These are phyloP conservation scores for Claviceps fusiformis DNA, from an alignment of 2,329 filamentous ascomycete genomes.

Conservation along the genomic window DNA sequence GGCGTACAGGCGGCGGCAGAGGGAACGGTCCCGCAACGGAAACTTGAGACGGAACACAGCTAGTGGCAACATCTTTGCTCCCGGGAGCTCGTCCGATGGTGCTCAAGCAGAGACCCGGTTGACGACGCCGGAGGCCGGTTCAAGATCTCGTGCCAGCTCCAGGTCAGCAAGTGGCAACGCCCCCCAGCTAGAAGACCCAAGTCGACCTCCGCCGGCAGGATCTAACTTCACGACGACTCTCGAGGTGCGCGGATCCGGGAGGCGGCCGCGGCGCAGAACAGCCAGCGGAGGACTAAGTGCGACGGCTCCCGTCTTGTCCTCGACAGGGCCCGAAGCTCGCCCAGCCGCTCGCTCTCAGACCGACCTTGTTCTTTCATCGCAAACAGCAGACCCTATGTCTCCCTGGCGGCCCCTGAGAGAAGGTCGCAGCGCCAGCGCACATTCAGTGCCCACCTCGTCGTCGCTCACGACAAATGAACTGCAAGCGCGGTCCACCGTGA, in stretches of 20 bases:
- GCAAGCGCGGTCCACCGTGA: conserved; percentile 7
- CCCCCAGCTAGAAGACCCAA: conserved; percentile 31
- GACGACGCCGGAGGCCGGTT: conserved; percentile 15
- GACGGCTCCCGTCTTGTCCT: conserved; percentile 32
- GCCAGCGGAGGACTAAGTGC: conserved; percentile 42
- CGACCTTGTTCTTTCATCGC: conserved; percentile 39
- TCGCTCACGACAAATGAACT: conserved; percentile 13
- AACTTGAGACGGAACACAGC: conserved; percentile 12
- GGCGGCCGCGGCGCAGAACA: conserved; percentile 31
- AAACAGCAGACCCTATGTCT: conserved; percentile 22
- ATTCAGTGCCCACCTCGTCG: conserved; percentile 15
- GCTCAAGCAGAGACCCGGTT: conserved; percentile 14
- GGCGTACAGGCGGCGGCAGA: conserved; percentile 67
- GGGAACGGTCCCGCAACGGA: conserved; percentile 41
- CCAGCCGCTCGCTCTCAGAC: conserved; percentile 50
- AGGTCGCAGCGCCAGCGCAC: conserved; percentile 27
- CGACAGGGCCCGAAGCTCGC: conserved; percentile 27
- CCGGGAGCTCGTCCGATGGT: conserved; percentile 17
- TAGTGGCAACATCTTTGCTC: conserved; percentile 29
- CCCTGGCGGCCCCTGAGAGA: conserved; percentile 29
- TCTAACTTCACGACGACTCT: conserved; percentile 13
- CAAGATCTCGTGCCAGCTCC: conserved; percentile 28
- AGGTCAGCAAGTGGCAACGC: conserved; percentile 31
- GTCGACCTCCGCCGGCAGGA: conserved; percentile 31
- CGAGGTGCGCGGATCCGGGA: conserved; percentile 17